A percentile compares a stretch with the other conserved stretches of the same genome.
phyloP scores from a whole-genome alignment of 1,284 basidiomycete genomes.

The Boletellus deceptivus region DNA sequence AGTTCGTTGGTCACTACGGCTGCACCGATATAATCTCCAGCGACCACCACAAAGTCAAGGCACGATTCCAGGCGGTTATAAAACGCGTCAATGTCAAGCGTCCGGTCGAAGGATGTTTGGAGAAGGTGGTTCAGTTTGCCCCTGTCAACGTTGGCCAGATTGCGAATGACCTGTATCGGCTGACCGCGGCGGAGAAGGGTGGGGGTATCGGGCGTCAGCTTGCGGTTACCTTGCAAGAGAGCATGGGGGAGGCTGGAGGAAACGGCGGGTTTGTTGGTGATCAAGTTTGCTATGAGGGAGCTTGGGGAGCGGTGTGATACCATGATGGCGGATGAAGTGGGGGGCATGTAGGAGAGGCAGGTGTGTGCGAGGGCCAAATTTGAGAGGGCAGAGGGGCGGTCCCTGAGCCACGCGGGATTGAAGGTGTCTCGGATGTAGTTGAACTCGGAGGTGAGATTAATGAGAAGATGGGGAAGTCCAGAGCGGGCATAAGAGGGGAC shows the following conservation, averaged over 20 bases:
- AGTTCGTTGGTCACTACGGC: conserved; percentile 92
- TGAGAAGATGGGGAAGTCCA: conserved; percentile 92
- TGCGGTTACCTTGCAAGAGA: conserved; percentile 80
- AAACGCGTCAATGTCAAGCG: conserved; percentile 74
- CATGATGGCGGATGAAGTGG: conserved; percentile 90
- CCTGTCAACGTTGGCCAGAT: conserved; percentile 66
- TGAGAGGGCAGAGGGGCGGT: conserved; percentile 84
- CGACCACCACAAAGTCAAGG: conserved; percentile 93
- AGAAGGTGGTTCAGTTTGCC: conserved; percentile 78
- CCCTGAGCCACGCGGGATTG: conserved; percentile 69
- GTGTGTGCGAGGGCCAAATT: conserved; percentile 87
- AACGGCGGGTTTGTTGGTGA: conserved; percentile 97
- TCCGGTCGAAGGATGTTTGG: conserved; percentile 83
- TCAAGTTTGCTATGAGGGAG: conserved; percentile 93
- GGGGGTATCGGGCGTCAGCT: conserved; percentile 87
- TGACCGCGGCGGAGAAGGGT: conserved; percentile 90
- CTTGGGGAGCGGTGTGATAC: conserved; percentile 97
- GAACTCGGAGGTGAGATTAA: conserved; percentile 92
- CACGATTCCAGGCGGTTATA: conserved; percentile 72
- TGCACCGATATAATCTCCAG: conserved; percentile 94
- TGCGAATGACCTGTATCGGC: conserved; percentile 80
- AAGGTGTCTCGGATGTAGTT: conserved; percentile 88
- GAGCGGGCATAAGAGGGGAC: conserved; percentile 96
- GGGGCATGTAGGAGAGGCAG: conserved; percentile 92
- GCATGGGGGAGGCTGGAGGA: conserved; percentile 94